Conservation (phyloP, 2,329 filamentous ascomycete species). For the Nannizziopsis arthrosporioides region DNA sequence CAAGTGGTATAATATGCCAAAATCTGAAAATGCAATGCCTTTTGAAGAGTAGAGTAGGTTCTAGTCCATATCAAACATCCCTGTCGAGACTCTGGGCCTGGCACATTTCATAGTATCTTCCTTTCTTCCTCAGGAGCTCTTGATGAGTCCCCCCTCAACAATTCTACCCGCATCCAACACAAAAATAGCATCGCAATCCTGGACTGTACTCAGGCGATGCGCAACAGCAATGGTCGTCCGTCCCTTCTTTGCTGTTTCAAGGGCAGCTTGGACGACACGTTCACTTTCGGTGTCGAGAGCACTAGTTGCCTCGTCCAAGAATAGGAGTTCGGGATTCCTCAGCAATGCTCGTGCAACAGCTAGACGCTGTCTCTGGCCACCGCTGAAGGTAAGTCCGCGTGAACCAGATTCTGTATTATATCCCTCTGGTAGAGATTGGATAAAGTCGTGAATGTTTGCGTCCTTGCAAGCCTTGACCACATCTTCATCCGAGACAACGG, state of each 20-base stretch:
- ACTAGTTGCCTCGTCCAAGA: constrained; percentile 37
- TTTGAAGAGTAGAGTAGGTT: too few relatives aligned
- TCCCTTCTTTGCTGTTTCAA: constrained; percentile 48
- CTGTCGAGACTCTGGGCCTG: constrained; percentile 17
- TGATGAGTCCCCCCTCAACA: constrained; percentile 32
- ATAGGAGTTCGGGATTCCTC: constrained; percentile 28
- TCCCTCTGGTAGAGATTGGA: constrained; percentile 29
- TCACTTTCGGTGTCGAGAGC: constrained; percentile 32
- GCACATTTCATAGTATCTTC: constrained; percentile 25
- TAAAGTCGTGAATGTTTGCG: constrained; percentile 30
- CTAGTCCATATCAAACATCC: constrained; percentile 5
- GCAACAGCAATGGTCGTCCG: constrained; percentile 83
- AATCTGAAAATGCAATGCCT: too few relatives aligned
- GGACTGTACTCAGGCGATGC: constrained; percentile 77
- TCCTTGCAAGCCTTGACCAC: constrained; percentile 27
- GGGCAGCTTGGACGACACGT: constrained; percentile 23
- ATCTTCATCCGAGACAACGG: constrained; percentile 21
- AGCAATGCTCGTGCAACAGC: constrained; percentile 35
- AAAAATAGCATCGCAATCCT: constrained; percentile 76
- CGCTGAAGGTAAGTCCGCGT: constrained; percentile 23
- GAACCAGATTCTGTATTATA: constrained; percentile 27
- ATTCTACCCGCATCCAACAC: constrained; percentile 32
- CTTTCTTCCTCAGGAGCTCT: constrained; percentile 26
- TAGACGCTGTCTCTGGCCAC: constrained; percentile 35
- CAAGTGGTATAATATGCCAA: too few relatives aligned